Evolutionary conservation across 1,284 basidiomycete species (phyloP).

Genomic region (Leccinum proliferum): DNA sequence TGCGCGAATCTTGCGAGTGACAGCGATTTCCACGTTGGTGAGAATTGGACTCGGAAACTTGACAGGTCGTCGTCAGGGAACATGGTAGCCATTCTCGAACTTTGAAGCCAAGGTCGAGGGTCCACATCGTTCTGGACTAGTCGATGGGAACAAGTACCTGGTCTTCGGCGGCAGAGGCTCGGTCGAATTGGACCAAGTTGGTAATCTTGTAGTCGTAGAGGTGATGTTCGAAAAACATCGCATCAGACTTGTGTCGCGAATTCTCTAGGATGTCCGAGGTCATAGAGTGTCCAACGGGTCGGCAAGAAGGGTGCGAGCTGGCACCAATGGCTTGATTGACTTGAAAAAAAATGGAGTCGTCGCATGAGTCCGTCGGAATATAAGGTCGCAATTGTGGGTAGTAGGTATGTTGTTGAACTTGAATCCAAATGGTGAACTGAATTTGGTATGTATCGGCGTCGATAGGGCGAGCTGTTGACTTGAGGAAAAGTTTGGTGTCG

Average conservation of each 20-base stretch:
- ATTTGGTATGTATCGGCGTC: too few relatives aligned
- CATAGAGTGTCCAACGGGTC: too few relatives aligned
- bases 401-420: too few relatives aligned
- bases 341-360: too few relatives aligned
- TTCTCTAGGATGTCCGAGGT: neutral
- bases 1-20: neutral
- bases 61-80: neutral
- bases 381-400: too few relatives aligned
- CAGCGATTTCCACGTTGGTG: neutral
- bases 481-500: too few relatives aligned
- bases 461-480: too few relatives aligned
- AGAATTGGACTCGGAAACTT: neutral
- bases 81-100: neutral
- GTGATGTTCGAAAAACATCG: neutral
- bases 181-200: neutral
- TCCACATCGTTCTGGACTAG: too few relatives aligned
- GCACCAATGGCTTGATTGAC: too few relatives aligned
- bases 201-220: neutral
- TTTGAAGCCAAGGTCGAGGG: neutral
- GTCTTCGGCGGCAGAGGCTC: neutral
- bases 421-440: too few relatives aligned
- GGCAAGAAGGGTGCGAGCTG: too few relatives aligned
- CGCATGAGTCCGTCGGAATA: too few relatives aligned
- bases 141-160: neutral
- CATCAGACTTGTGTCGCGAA: neutral